Conservation (phyloP, 2,329 filamentous ascomycete species). For the Paraphaeosphaeria sporulosa region DNA sequence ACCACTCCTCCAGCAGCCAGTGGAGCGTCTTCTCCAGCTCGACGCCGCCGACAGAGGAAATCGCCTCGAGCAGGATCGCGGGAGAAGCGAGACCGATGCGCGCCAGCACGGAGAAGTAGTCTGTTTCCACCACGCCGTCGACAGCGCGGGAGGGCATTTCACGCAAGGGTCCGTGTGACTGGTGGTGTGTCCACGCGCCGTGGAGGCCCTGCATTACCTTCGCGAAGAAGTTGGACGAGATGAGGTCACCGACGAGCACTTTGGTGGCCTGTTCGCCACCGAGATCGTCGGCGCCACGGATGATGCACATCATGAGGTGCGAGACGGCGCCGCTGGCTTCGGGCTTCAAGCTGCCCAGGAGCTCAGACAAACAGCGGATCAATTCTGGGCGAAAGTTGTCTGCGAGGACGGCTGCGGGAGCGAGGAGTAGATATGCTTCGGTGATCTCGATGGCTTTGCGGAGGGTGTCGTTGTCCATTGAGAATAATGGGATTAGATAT, state of each 20-base stretch:
- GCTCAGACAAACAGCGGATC: conserved; percentile 49
- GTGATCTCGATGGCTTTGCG: conserved; percentile 59
- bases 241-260: conserved; percentile 61
- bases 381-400: conserved; percentile 51
- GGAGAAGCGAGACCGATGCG: conserved; percentile 80
- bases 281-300: conserved; percentile 60
- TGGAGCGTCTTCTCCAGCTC: conserved; percentile 46
- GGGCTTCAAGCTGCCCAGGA: conserved; percentile 56
- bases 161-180: conserved; percentile 77
- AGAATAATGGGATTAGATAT: conserved; percentile 57
- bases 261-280: conserved; percentile 60
- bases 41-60: conserved; percentile 48
- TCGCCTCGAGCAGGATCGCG: conserved; percentile 66
- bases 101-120: conserved; percentile 85
- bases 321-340: conserved; percentile 58
- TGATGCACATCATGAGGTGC: conserved; percentile 55
- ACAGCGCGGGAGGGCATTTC: conserved; percentile 72
- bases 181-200: conserved; percentile 63
- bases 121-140: conserved; percentile 77
- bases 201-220: conserved; percentile 58
- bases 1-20: conserved; percentile 68
- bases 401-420: conserved; percentile 55
- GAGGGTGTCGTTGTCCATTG: conserved; percentile 58
- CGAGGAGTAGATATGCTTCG: conserved; percentile 58
- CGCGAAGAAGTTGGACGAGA: conserved; percentile 65